Evolutionary conservation across 345 rosid genomes (phyloP).

Genomic region (Ceriops tagal): DNA sequence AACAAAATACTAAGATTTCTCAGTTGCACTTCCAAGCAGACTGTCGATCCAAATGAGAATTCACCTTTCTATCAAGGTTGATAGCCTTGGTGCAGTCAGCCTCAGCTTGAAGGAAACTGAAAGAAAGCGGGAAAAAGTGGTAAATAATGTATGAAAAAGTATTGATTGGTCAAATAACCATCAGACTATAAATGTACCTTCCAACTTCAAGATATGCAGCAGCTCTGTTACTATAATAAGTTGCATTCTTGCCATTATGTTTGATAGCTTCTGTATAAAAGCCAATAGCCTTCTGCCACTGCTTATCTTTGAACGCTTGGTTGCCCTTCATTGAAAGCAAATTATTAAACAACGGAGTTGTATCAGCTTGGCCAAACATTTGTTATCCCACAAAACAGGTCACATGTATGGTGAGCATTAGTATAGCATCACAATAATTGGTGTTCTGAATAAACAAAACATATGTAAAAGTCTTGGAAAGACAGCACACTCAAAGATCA

Average conservation of each 20-base stretch:
- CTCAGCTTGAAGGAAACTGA: conserved; percentile 86
- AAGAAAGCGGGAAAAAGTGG: conserved; percentile 10
- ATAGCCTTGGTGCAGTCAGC: conserved; percentile 83
- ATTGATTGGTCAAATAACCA: neutral
- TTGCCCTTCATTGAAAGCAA: conserved; percentile 52
- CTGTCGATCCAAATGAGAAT: conserved; percentile 10
- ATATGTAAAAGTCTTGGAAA: neutral
- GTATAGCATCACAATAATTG: neutral
- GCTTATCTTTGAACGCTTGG: conserved; percentile 85
- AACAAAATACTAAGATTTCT: neutral
- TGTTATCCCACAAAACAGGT: neutral
- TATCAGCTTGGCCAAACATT: neutral
- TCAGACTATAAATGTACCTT: conserved; percentile 43
- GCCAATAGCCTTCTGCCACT: conserved; percentile 78
- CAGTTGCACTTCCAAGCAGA: neutral
- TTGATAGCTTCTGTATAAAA: conserved; percentile 88
- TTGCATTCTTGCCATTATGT: conserved; percentile 71
- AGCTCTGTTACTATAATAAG: conserved; percentile 91
- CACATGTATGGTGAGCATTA: neutral
- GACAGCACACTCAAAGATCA: too few relatives aligned
- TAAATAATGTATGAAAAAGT: conserved; percentile 14
- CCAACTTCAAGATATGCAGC: conserved; percentile 85
- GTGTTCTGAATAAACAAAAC: neutral
- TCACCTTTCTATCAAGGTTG: conserved; percentile 82
- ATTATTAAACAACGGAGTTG: neutral